Base-by-base conservation (phyloP, 106 monocot species). In the Narthecium ossifragum region DNA sequence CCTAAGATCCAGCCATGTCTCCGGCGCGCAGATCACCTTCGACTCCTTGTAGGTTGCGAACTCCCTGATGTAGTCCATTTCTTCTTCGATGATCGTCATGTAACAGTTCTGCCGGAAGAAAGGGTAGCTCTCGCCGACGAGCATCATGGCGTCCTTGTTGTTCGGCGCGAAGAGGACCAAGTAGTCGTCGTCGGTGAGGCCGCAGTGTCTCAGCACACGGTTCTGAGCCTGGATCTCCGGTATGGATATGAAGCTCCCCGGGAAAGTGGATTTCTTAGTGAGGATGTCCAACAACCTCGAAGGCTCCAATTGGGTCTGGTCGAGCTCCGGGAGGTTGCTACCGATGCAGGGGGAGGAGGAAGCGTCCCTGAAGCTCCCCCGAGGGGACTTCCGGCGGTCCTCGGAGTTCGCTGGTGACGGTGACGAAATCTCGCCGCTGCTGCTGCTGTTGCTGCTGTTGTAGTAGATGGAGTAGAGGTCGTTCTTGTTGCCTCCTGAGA, bases 91-190 rank as follows among this genome's bases (percentile, higher is more conserved):
- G 55, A 69, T 53, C 5, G 75, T 61, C 75, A 79, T 59, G 75
- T 79, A 79, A 56, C 64, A 84, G 50, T 79, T 84, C 57, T 76
- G 57, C 7, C 71, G 27, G 59, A 75, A 84, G 65, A 84, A 84
- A 0, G 84, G 84, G 61, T 79, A 84, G 71, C 84, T 84, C 61
- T 84, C 84, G 0, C 79, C 84, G 5, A 84, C 79, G 13, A 84
- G 72, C 75, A 79, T 75, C 79, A 84, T 79, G 8, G 79, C 84
- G 22, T 79, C 79, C 9, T 70, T 64, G 15, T 75, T 37, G 3
- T 34, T 56, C 21, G 75, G 72, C 2, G 68, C 36, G 64, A 84
- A 79, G 40, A 79, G 68, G 15, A 79, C 72, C 15, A 79, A 64
- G 60, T 84, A 84, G 18, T 84, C 84, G 0, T 72, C 67, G 12